Evolutionary conservation across 257 asterid species (phyloP).

Genomic region (Gentiana dahurica): DNA sequence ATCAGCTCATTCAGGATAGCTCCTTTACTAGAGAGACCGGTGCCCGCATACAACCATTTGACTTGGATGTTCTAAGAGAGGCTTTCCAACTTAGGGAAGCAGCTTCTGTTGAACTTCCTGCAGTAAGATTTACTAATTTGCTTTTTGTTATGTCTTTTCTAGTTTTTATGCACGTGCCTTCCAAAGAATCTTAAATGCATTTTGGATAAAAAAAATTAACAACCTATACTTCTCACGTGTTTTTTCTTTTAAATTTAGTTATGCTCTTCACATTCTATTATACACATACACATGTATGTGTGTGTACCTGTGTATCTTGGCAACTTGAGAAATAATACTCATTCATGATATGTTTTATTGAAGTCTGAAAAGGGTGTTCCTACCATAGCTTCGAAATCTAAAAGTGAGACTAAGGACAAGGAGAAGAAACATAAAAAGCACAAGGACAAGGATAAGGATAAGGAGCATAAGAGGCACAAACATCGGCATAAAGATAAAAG

Average conservation of each 20-base stretch:
- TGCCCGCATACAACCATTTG: slow-evolving; percentile 69
- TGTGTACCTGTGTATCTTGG: not conserved
- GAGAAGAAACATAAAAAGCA: slow-evolving; percentile 92
- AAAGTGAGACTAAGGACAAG: slow-evolving; percentile 76
- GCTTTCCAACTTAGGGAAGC: slow-evolving; percentile 90
- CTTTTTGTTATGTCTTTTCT: no score
- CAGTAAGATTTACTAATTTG: slow-evolving; percentile 38
- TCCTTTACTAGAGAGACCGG: slow-evolving; percentile 53
- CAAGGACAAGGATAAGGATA: slow-evolving; percentile 70
- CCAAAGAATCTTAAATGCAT: not conserved
- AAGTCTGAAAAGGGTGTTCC: slow-evolving; percentile 95
- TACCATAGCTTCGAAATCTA: slow-evolving; percentile 69
- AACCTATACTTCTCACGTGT: not conserved
- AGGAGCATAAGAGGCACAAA: slow-evolving; percentile 89
- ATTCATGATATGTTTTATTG: slow-evolving; percentile 18
- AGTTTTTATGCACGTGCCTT: slow-evolving; percentile 2
- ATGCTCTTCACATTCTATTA: not conserved
- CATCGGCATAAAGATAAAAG: slow-evolving; percentile 95
- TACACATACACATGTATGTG: no score
- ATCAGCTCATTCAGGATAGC: slow-evolving; percentile 62
- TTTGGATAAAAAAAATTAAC: not conserved
- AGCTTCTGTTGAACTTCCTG: slow-evolving; percentile 60
- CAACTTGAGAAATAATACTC: slow-evolving; percentile 7
- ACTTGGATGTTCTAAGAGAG: slow-evolving; percentile 58
- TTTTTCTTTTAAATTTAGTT: not conserved